phyloP scores from a whole-genome alignment of 305 asterid genomes.

The Andrographis paniculata region DNA sequence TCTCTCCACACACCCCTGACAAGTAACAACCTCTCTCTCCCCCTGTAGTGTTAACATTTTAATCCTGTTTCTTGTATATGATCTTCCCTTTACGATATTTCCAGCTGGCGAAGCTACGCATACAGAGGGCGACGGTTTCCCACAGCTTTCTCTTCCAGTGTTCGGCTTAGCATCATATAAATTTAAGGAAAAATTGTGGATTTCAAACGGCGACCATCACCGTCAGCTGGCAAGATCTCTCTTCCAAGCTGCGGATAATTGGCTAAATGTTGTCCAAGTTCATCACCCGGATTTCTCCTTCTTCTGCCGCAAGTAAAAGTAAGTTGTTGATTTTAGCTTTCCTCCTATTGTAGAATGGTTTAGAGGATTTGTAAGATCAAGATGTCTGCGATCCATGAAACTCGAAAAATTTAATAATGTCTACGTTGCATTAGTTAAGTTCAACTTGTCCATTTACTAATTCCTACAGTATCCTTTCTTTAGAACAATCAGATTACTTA shows the following conservation, averaged over 20 bases:
- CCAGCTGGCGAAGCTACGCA: no score
- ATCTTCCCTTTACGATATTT: slow-evolving; percentile 27
- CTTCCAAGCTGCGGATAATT: slow-evolving; percentile 43
- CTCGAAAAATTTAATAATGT: no score
- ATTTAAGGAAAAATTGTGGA: slow-evolving; percentile 57
- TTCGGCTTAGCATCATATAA: slow-evolving; percentile 85
- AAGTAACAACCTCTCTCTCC: slow-evolving; percentile 25
- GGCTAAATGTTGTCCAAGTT: slow-evolving; percentile 37
- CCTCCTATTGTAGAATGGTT: no score
- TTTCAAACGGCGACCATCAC: slow-evolving; percentile 32
- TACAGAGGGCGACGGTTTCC: slow-evolving; percentile 38
- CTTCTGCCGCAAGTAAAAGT: slow-evolving; percentile 44
- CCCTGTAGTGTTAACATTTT: not conserved
- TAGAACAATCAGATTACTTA: no score
- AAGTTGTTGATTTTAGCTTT: no score
- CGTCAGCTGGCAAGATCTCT: slow-evolving; percentile 33
- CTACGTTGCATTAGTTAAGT: no score
- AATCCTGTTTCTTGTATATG: no score
- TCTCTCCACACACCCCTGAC: slow-evolving; percentile 55
- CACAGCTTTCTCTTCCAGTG: slow-evolving; percentile 57
- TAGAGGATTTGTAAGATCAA: no score
- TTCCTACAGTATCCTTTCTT: no score
- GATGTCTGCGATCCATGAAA: no score
- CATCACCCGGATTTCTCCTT: slow-evolving; percentile 64
- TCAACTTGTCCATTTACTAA: no score